Evolutionary conservation across 2,329 filamentous ascomycete genomes (phyloP).

Genomic region (Diaporthe capsici): DNA sequence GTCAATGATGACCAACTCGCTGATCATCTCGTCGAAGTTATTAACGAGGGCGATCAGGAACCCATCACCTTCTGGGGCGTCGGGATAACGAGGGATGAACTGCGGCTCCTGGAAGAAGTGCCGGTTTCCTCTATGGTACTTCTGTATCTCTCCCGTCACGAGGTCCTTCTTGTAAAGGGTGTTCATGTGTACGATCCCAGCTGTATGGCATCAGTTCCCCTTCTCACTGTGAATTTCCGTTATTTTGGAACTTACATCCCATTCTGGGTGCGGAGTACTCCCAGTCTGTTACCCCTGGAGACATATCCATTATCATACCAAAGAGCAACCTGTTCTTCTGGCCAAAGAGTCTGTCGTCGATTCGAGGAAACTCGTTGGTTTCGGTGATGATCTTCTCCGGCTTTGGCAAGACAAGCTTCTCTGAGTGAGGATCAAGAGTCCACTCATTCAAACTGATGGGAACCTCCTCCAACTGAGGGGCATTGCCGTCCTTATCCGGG

Average conservation of each 20-base stretch:
- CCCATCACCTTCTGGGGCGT: not conserved
- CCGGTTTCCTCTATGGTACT: not conserved
- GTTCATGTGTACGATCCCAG: not conserved
- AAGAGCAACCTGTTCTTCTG: not conserved
- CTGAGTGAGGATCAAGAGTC: not conserved
- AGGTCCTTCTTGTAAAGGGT: constrained; percentile 1
- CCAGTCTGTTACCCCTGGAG: not conserved
- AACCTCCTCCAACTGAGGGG: not conserved
- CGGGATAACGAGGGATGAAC: not conserved
- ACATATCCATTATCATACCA: not conserved
- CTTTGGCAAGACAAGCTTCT: not conserved
- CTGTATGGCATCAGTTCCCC: not conserved
- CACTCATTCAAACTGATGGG: not conserved
- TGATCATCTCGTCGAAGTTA: constrained; percentile 3
- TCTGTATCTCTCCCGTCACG: not conserved
- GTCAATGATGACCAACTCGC: constrained; percentile 3
- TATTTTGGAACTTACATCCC: not conserved
- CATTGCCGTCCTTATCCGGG: not conserved
- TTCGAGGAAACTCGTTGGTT: constrained; percentile 7
- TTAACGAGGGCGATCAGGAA: not conserved
- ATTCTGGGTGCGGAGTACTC: not conserved
- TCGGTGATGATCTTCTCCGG: not conserved
- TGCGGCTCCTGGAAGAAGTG: constrained; percentile 6
- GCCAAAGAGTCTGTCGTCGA: not conserved
- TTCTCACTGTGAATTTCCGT: not conserved